Evolutionary conservation across 305 asterid species (phyloP).

Genomic region (Solanum hybrid): DNA sequence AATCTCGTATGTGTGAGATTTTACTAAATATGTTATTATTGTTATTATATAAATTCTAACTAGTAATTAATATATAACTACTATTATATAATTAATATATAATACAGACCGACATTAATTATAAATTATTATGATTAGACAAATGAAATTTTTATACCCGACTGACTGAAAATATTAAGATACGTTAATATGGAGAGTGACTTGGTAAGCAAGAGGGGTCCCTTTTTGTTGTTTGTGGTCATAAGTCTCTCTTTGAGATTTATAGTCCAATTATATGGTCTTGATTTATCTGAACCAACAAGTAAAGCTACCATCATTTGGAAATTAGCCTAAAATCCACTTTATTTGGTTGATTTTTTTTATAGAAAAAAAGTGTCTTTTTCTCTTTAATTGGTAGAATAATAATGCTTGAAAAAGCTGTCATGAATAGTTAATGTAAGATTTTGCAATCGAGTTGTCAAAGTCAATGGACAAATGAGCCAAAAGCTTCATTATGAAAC

Average conservation of each 20-base stretch:
- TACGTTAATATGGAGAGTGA: background rate
- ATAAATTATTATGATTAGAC: background rate
- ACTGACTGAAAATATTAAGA: background rate
- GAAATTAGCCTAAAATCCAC: background rate
- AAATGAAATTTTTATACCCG: background rate
- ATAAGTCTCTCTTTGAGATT: background rate
- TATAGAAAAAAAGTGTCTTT: background rate
- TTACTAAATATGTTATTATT: background rate
- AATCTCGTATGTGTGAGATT: background rate
- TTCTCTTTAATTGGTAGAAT: background rate
- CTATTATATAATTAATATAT: background rate
- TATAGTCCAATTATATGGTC: background rate
- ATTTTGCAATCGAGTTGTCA: background rate
- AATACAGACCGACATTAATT: background rate
- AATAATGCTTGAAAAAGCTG: constrained; percentile 1
- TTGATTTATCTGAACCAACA: background rate
- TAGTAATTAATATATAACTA: background rate
- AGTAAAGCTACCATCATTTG: background rate
- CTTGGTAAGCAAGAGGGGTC: background rate
- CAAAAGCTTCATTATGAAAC: background rate
- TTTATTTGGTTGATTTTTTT: background rate
- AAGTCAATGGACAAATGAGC: background rate
- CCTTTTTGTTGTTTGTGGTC: background rate
- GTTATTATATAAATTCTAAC: background rate
- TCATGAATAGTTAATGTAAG: background rate